Base-by-base conservation (phyloP, 768 basidiomycete genomes). In the Tremella yokohamensis region DNA sequence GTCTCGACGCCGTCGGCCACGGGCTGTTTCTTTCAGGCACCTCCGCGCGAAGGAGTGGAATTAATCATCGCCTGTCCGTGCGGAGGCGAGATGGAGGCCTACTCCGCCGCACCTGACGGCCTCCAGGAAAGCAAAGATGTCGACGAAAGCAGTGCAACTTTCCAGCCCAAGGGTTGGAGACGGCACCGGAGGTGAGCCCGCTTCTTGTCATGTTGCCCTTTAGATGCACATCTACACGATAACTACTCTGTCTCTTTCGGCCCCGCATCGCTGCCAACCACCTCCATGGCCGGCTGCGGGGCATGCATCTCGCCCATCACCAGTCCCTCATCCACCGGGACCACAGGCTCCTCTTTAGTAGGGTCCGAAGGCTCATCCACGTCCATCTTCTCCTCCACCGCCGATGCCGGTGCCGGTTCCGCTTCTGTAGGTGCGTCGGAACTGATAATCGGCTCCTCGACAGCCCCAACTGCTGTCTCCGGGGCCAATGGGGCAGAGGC, bases 221-320 rank as follows among this genome's bases (percentile, higher is more conserved):
- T 11, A 34, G 29, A 34, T 34, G 29, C 29, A 34, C 11, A 34
- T 11, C 29, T 34, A 34, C n/a, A n/a, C n/a, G 29, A 34, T 29
- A 38, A 4, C n/a, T 26, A 45, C 40, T 42, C n/a, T 26, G 18
- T 39, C 40, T 40, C 53, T 34, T 52, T 34, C n/a, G 51, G 51
- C 16, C 25, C 25, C 38, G 15, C 25, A 25, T 52, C 51, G 18
- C 11, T 18, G 3, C 51, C 51, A 2, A 19, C 62, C n/a, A 47
- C 57, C 37, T 58, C 54, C n/a, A 66, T 49, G 8, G 40, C 62
- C 25, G 65, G 54, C 12, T 60, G 56, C 2, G 67, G 67, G 11
- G 57, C 58, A 11, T 57, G 37, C 58, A 60, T 54, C 57, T 69
- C 62, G 2, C 64, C 67, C 59, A 63, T 63, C 13, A 63, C 57